Base-by-base conservation (phyloP, 768 basidiomycete species). In the Boletus vinaceobasis region DNA sequence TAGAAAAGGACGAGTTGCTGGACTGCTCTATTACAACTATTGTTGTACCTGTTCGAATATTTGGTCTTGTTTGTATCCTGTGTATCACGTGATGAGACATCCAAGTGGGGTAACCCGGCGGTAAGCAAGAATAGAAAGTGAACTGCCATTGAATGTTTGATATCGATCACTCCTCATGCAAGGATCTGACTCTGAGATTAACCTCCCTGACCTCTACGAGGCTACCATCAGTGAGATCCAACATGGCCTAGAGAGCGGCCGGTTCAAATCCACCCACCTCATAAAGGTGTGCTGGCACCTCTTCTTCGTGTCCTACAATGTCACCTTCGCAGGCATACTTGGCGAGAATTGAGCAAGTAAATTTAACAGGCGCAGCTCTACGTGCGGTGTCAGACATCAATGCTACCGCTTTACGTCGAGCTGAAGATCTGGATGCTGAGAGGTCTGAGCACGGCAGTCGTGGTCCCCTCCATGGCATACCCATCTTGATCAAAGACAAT, bases 341-440 rank as follows among this genome's bases (percentile, higher is more conserved):
- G 58, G 79, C 80, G 11, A 76, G 86, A 2, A 86, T 87, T 26
- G 81, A 85, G 5, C 81, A 87, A 62, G 86, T 88, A n/a, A 87
- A 87, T 60, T 60, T 79, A 17, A 72, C 81, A 53, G 84, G 85
- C 2, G 79, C 84, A 11, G 68, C 68, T 42, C 68, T 88, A 9
- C 80, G 77, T 10, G 85, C 85, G 1, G 76, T 87, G 5, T 69
- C 85, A 14, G 86, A 87, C 52, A 70, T 71, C 1, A 88, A 83
- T 44, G 75, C 80, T 0, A 75, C 74, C 7, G 84, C 84, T 3
- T 70, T 86, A 10, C 60, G 50, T 14, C 74, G 79, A 58, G 86
- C 86, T 13, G 80, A 77, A 2, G 72, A 66, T 0, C 67, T 83
- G 21, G 84, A 85, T 46, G 43, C 79, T 76, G 0, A 77, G 73